Base-by-base conservation (phyloP, 1,284 basidiomycete genomes). In the Exobasidium cylindrosporum region DNA sequence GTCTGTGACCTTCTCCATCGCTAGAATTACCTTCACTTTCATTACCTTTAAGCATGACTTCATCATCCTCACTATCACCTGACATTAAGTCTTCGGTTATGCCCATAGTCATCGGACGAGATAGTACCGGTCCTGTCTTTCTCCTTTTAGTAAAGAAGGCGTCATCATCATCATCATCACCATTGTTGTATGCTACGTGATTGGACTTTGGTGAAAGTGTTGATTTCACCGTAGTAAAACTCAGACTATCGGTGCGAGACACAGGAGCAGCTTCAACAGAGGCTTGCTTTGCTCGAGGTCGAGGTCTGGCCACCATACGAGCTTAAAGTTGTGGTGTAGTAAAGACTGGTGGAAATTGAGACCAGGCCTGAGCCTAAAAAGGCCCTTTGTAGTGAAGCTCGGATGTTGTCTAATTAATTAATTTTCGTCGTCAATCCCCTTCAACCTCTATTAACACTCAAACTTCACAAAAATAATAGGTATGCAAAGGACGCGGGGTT, bases 81-180 rank as follows among this genome's bases (percentile, higher is more conserved):
- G 26, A 50, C 5, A 6, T 50, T 4, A 26, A 4, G 14, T 21
- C 5, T 6, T 4, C 47, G 14, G 47, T 21, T 2, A 6, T 50
- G 4, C 14, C 13, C 5, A 28, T 40, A 17, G 35, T 7, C 10
- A 40, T 40, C 35, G 35, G 35, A 40, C 17, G 35, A 7, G 35
- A 40, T 17, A 40, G 35, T 10, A 40, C 35, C 35, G 35, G 35
- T 40, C 35, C 35, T 7, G 7, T 40, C 17, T 17, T 40, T 13
- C 26, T 50, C 3, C 21, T 4, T 26, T 13, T 50, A 13, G 17
- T 50, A 24, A 3, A 24, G 21, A 7, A 50, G 47, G 26, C 17
- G 13, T 50, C 26, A 50, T 50, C 47, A 5, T 50, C 47, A 28
- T 50, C 47, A 50, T 26, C 47, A 24, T 50, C 47, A 50, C 13